A percentile compares a stretch with the other conserved stretches of the same genome.
Evolutionary conservation across 2,329 filamentous ascomycete species (phyloP).

Genomic region (Colletotrichum lupini): DNA sequence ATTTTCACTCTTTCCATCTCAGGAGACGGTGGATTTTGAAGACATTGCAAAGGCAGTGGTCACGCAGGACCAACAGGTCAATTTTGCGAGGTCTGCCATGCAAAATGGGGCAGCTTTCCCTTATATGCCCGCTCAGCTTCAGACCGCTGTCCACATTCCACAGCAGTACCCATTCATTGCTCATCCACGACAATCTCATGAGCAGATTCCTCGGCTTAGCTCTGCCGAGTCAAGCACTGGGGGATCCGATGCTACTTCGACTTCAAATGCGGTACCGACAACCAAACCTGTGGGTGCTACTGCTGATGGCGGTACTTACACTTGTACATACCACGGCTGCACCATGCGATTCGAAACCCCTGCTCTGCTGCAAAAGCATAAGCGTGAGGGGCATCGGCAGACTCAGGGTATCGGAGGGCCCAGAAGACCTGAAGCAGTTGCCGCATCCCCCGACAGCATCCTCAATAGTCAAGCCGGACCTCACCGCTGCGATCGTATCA

Average conservation of each 20-base stretch:
- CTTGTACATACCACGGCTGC: slow-evolving; percentile 95
- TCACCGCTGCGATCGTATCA: slow-evolving; percentile 91
- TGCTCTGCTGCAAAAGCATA: slow-evolving; percentile 90
- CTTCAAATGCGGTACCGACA: slow-evolving; percentile 45
- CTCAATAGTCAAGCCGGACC: slow-evolving; percentile 92
- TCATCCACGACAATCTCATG: slow-evolving; percentile 46
- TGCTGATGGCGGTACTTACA: slow-evolving; percentile 90
- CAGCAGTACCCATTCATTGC: slow-evolving; percentile 65
- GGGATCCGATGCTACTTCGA: slow-evolving; percentile 35
- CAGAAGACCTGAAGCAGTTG: slow-evolving; percentile 45
- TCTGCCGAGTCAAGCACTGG: slow-evolving; percentile 54
- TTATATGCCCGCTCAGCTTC: slow-evolving; percentile 49
- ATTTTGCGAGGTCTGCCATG: neutral
- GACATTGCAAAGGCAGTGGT: slow-evolving; percentile 45
- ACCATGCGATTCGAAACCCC: slow-evolving; percentile 89
- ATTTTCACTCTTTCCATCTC: slow-evolving; percentile 78
- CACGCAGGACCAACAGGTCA: neutral
- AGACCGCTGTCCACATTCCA: slow-evolving; percentile 53
- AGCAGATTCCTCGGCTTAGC: slow-evolving; percentile 52
- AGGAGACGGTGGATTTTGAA: slow-evolving; percentile 59
- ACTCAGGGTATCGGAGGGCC: slow-evolving; percentile 63
- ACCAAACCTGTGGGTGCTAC: slow-evolving; percentile 69
- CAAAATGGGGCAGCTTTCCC: slow-evolving; percentile 10
- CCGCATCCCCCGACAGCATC: slow-evolving; percentile 58
- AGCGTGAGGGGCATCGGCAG: slow-evolving; percentile 90